Evolutionary conservation across 2,329 filamentous ascomycete species (phyloP).

Genomic region (Whalleya microplaca): DNA sequence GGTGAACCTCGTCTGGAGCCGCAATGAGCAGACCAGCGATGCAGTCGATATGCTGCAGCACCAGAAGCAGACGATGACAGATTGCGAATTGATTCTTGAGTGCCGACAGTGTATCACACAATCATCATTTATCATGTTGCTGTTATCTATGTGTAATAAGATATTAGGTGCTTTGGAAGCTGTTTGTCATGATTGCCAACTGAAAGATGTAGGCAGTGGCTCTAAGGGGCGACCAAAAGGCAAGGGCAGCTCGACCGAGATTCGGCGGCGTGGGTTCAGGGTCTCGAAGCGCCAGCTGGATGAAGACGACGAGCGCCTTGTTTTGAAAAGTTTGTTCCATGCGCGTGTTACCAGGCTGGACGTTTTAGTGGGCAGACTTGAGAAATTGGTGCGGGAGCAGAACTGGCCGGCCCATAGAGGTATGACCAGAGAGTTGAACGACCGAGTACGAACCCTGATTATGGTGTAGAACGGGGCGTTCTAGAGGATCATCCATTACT

Average conservation of each 20-base stretch:
- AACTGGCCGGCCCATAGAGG: constrained; percentile 21
- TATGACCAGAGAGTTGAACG: constrained; percentile 18
- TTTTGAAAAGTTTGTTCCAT: constrained; percentile 21
- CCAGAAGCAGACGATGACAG: constrained; percentile 21
- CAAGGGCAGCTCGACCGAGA: constrained; percentile 4
- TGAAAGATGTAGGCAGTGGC: constrained; percentile 9
- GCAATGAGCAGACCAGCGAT: constrained; percentile 16
- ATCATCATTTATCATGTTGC: constrained; percentile 23
- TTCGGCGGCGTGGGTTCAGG: constrained; percentile 14
- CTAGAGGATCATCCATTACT: too few species aligned
- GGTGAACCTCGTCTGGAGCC: constrained; percentile 16
- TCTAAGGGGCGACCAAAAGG: background rate
- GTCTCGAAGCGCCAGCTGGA: constrained; percentile 22
- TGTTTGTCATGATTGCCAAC: constrained; percentile 11
- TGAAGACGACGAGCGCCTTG: constrained; percentile 23
- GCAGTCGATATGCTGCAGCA: constrained; percentile 20
- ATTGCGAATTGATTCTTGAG: constrained; percentile 21
- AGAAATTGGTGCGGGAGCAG: constrained; percentile 19
- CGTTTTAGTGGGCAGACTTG: constrained; percentile 13
- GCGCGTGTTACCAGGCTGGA: constrained; percentile 21
- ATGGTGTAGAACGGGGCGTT: too few species aligned
- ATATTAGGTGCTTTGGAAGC: constrained; percentile 15
- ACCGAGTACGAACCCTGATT: background rate
- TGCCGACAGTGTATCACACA: constrained; percentile 18
- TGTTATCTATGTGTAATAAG: constrained; percentile 21